phyloP scores from a whole-genome alignment of 2,329 filamentous ascomycete genomes.

The Tothia fuscella region DNA sequence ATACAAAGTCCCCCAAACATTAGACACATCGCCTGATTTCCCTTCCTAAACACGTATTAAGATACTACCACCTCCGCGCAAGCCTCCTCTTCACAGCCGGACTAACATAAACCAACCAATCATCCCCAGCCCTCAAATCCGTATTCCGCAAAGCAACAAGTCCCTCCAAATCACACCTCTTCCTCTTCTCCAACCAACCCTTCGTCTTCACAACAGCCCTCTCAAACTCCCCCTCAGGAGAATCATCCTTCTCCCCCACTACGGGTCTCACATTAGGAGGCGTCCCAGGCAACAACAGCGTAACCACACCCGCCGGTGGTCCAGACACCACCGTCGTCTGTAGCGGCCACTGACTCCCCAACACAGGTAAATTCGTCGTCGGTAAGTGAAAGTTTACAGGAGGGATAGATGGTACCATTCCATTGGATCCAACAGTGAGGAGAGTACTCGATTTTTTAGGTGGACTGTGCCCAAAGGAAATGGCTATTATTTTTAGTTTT shows the following conservation, averaged over 20 bases:
- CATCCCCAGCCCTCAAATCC: slow-evolving; percentile 9
- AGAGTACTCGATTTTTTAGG: not conserved
- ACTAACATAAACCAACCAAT: slow-evolving; percentile 10
- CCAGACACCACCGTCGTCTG: not conserved
- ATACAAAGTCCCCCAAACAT: no score
- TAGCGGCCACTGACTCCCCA: slow-evolving; percentile 6
- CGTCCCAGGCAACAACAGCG: not conserved
- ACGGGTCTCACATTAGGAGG: not conserved
- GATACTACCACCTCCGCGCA: slow-evolving; percentile 4
- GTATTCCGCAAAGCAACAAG: slow-evolving; percentile 5
- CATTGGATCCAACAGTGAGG: not conserved
- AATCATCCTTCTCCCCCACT: slow-evolving; percentile 1
- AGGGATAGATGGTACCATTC: not conserved
- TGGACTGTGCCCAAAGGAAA: slow-evolving; percentile 1
- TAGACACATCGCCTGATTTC: no score
- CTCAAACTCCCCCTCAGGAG: slow-evolving; percentile 1
- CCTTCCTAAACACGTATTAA: no score
- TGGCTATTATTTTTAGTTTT: slow-evolving; percentile 8
- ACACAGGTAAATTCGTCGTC: not conserved
- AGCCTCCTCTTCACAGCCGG: slow-evolving; percentile 9
- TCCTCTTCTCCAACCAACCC: slow-evolving; percentile 9
- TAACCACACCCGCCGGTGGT: not conserved
- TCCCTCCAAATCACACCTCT: slow-evolving; percentile 3
- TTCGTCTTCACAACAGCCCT: not conserved
- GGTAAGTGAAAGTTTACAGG: slow-evolving; percentile 6